A percentile compares a stretch with the other conserved stretches of the same genome.
phyloP scores from a whole-genome alignment of 495 filamentous ascomycete genomes.

The Diplogelasinospora grovesii region DNA sequence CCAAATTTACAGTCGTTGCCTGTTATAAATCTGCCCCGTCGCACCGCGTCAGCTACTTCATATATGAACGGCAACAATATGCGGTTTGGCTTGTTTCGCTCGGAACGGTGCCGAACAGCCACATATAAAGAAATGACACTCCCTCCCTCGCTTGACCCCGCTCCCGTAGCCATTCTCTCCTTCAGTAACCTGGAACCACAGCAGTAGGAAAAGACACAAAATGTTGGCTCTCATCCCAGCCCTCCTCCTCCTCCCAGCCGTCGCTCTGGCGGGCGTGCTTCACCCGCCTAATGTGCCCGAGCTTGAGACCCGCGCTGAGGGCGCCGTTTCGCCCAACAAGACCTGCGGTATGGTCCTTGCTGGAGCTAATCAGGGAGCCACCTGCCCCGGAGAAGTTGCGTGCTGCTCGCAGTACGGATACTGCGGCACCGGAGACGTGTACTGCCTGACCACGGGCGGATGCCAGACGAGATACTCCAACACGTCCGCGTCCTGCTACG shows the following conservation, averaged over 20 bases:
- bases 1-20: background rate
- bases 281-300: background rate
- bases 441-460: conserved; percentile 28
- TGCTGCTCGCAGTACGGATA: conserved; percentile 33
- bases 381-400: conserved; percentile 24
- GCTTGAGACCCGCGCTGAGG: conserved; percentile 7
- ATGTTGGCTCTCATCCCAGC: conserved; percentile 6
- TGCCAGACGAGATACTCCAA: conserved; percentile 32
- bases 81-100: background rate
- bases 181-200: too few species aligned
- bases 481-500: conserved; percentile 19
- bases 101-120: too few species aligned
- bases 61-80: background rate
- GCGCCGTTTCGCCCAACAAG: conserved; percentile 26
- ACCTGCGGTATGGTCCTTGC: conserved; percentile 25
- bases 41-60: background rate
- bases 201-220: too few species aligned
- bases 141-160: too few species aligned
- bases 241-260: conserved; percentile 5
- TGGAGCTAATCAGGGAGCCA: conserved; percentile 24
- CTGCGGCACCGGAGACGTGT: conserved; percentile 29
- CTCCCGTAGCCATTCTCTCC: too few species aligned
- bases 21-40: background rate
- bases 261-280: conserved; percentile 5
- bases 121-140: background rate